Evolutionary conservation across 768 basidiomycete species (phyloP).

Genomic region (Amanita jacksonii): DNA sequence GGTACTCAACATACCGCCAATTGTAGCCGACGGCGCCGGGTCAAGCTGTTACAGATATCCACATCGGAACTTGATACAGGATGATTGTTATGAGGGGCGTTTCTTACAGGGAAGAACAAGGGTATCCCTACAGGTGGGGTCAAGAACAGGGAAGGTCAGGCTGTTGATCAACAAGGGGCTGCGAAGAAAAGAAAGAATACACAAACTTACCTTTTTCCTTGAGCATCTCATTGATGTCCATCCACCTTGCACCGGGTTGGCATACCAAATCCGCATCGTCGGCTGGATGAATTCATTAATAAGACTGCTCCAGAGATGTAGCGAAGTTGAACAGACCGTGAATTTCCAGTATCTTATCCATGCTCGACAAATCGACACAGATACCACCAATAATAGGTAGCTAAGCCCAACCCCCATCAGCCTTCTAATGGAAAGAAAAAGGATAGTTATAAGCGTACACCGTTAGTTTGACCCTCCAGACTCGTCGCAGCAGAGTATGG

Average conservation of each 20-base stretch:
- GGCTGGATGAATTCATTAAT: conserved; percentile 25
- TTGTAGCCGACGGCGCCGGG: conserved; percentile 70
- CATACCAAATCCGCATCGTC: conserved; percentile 66
- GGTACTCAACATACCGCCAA: conserved; percentile 82
- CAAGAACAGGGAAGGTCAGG: not conserved
- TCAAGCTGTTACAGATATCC: conserved; percentile 54
- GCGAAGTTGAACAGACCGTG: conserved; percentile 37
- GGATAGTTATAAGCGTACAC: conserved; percentile 34
- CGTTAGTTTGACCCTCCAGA: conserved; percentile 68
- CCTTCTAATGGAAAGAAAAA: not conserved
- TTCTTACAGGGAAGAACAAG: conserved; percentile 71
- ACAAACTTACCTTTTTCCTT: conserved; percentile 51
- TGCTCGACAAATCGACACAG: conserved; percentile 67
- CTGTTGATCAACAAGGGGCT: too few species aligned
- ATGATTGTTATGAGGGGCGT: not conserved
- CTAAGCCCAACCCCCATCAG: conserved; percentile 15
- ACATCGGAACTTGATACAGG: too few species aligned
- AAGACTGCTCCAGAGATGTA: not conserved
- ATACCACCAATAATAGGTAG: conserved; percentile 47
- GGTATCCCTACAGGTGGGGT: conserved; percentile 42
- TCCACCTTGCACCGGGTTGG: conserved; percentile 66
- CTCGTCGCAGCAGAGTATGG: conserved; percentile 78
- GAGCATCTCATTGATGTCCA: conserved; percentile 61
- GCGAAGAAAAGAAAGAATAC: conserved; percentile 4
- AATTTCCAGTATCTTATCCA: conserved; percentile 72